Evolutionary conservation across 768 basidiomycete genomes (phyloP), one percentile per base, ranked within the genome.

Genomic region (Russula olivacea): DNA sequence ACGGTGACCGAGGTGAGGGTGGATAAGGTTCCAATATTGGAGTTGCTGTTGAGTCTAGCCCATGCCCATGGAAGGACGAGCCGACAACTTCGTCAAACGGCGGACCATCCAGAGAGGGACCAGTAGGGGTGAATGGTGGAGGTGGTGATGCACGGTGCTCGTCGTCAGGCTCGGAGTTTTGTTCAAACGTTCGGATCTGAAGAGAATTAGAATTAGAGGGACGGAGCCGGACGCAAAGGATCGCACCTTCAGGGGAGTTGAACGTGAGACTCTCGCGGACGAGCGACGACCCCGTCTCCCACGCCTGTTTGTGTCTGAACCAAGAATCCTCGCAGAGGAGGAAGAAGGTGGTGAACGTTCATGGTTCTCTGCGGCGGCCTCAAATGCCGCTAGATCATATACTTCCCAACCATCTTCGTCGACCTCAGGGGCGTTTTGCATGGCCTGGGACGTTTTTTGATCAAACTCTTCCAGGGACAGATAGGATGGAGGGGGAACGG

Each of bases 61-160:
- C 66, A 38, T 47, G 55, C 15, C 63, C 66, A 38, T 50, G 43
- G 55, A 72, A 72, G 1, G 65, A 64, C 51, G 69, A 30, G 1
- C 30, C 23, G 17, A 71, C 69, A 59, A 73, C 67, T 32, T 70
- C 71, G 28, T 72, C 72, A 55, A 76, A 77, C 12, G 74, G 69
- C 0, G 74, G 74, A 0, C 78, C 80, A 62, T 79, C 76, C 0
- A 74, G 67, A 28, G 72, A 72, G 6, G 76, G 73, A 1, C 73
- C 78, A 12, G 73, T 69, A 0, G 74, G 59, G 15, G 72, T 69
- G 66, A 78, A 80, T 9, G 77, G 75, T 0, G 80, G 80, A 1
- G 79, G 79, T 38, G 72, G 74, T 38, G 69, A 68, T 15, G 58
- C 56, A 11, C 32, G 50, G 40, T 67, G 62, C n/a, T 12, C 51